These are phyloP conservation scores for Termitomyces sp. DNA, from an alignment of 768 basidiomycete genomes.

Conservation along the genomic window DNA sequence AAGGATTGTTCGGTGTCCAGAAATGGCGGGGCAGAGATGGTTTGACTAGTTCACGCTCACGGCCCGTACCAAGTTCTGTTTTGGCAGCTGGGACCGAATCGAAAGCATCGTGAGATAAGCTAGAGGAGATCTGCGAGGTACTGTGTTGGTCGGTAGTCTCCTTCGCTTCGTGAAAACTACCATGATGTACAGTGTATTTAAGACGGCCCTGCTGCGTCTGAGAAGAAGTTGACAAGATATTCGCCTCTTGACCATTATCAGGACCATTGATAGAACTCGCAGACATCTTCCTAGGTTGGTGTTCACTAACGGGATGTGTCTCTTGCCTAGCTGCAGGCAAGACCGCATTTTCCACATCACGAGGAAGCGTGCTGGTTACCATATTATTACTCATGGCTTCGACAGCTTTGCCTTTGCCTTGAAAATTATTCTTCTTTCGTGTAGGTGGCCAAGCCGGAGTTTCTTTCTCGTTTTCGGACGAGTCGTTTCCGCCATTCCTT, in stretches of 20 bases:
- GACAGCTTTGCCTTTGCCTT: conserved; percentile 11
- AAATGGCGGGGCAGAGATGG: conserved; percentile 8
- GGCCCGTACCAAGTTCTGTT: background rate
- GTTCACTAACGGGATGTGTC: background rate
- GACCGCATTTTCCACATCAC: background rate
- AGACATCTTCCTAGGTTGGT: background rate
- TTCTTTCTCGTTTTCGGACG: conserved; percentile 15
- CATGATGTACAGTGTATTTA: background rate
- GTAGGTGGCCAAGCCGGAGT: conserved; percentile 24
- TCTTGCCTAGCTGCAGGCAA: background rate
- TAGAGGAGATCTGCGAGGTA: background rate
- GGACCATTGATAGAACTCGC: background rate
- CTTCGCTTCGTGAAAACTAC: background rate
- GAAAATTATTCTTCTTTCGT: conserved; percentile 8
- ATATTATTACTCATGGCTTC: background rate
- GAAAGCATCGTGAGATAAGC: background rate
- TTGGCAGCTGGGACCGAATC: background rate
- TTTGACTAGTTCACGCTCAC: background rate
- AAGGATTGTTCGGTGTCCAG: conserved; percentile 15
- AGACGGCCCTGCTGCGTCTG: background rate
- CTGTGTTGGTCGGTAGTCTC: background rate
- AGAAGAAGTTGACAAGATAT: background rate
- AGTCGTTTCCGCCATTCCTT: conserved; percentile 6
- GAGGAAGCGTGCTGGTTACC: background rate
- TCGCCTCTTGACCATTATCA: background rate